Conservation (phyloP, 2,329 filamentous ascomycete genomes). For the Xylaria sp. region DNA sequence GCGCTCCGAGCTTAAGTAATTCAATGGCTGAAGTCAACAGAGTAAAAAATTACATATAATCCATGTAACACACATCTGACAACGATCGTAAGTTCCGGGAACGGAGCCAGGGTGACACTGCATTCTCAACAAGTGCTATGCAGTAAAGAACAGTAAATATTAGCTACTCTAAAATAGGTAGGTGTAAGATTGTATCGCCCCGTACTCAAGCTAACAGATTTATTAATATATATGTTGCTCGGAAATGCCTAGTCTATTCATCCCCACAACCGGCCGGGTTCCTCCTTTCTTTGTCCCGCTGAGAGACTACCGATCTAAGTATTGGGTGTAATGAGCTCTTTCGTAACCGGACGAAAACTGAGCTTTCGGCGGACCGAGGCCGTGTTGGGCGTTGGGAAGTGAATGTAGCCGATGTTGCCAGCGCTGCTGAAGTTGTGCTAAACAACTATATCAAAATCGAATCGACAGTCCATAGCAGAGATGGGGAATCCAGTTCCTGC, state of each 20-base stretch:
- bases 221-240: constrained; percentile 38
- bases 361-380: neutral
- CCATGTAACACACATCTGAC: neutral
- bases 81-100: neutral
- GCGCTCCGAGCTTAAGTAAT: neutral
- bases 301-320: constrained; percentile 37
- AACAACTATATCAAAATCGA: constrained; percentile 28
- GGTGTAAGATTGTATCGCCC: neutral
- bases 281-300: constrained; percentile 34
- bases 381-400: constrained; percentile 17
- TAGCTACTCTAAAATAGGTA: neutral
- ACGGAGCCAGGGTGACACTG: neutral
- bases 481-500: constrained; percentile 32
- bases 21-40: neutral
- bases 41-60: neutral
- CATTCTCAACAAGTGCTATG: constrained; percentile 6
- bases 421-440: constrained; percentile 26
- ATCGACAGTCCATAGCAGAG: constrained; percentile 15
- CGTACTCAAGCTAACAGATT: constrained; percentile 26
- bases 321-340: constrained; percentile 21
- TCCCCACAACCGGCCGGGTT: constrained; percentile 33
- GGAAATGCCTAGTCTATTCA: constrained; percentile 30
- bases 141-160: neutral
- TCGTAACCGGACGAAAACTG: constrained; percentile 37
- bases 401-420: constrained; percentile 21